Evolutionary conservation across 1,284 basidiomycete genomes (phyloP).

Genomic region (Agaricales sp.): DNA sequence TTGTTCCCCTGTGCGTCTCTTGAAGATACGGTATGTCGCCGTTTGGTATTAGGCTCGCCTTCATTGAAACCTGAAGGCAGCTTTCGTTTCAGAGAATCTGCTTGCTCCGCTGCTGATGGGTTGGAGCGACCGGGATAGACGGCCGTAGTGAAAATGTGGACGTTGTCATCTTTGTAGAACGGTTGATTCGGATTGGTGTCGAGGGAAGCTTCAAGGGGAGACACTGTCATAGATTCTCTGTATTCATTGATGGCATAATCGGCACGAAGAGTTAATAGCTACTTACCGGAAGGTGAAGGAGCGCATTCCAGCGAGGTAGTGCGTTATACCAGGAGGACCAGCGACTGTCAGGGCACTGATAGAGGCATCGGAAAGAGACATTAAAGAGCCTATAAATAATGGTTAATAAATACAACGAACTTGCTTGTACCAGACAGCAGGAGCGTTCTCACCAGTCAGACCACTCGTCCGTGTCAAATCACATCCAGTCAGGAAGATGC

Average conservation of each 20-base stretch:
- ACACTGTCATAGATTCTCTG: conserved; percentile 41
- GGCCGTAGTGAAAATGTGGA: conserved; percentile 57
- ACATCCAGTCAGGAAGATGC: conserved; percentile 65
- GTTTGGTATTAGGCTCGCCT: conserved; percentile 10
- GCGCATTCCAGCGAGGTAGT: conserved; percentile 66
- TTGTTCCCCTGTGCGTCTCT: background rate
- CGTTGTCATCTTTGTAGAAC: conserved; percentile 51
- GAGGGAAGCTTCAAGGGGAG: conserved; percentile 28
- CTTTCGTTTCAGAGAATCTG: conserved; percentile 33
- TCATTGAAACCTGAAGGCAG: conserved; percentile 24
- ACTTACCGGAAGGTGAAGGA: conserved; percentile 51
- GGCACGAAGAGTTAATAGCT: background rate
- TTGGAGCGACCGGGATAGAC: conserved; percentile 24
- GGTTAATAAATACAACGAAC: conserved; percentile 5
- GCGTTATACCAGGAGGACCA: conserved; percentile 65
- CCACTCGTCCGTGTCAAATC: conserved; percentile 55
- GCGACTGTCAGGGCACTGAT: conserved; percentile 48
- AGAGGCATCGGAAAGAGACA: conserved; percentile 73
- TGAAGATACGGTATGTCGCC: conserved; percentile 1
- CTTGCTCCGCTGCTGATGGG: conserved; percentile 13
- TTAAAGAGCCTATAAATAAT: conserved; percentile 55
- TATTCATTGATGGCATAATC: background rate
- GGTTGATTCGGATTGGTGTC: conserved; percentile 20
- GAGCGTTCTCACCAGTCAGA: conserved; percentile 47
- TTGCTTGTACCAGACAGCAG: background rate